Conservation (phyloP, 495 filamentous ascomycete species). For the Penicillium longicatenatum region DNA sequence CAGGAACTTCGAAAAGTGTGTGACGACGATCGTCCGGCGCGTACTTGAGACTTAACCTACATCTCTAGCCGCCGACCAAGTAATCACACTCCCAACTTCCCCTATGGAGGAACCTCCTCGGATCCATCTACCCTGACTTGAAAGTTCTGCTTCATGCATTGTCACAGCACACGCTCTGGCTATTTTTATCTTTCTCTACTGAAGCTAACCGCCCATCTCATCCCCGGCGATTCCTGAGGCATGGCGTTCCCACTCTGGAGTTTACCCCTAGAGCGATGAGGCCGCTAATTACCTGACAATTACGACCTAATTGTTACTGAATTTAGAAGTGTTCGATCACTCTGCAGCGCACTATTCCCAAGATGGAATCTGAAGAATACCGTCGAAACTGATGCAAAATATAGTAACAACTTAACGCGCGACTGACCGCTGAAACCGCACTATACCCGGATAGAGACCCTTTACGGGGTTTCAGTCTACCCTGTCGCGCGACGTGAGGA, state of each 20-base stretch:
- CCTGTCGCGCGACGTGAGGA: conserved; percentile 30
- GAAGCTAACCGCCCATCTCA: conserved; percentile 22
- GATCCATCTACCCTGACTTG: conserved; percentile 4
- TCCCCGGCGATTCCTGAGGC: conserved; percentile 25
- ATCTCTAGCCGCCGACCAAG: conserved; percentile 29
- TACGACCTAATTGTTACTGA: conserved; percentile 40
- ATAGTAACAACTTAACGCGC: conserved; percentile 51
- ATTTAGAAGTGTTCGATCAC: conserved; percentile 37
- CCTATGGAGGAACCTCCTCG: conserved; percentile 4
- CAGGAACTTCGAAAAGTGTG: neutral
- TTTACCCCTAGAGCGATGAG: conserved; percentile 5
- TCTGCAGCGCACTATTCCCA: conserved; percentile 31
- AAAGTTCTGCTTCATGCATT: conserved; percentile 9
- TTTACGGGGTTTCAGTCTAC: conserved; percentile 25
- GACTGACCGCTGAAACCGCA: conserved; percentile 45
- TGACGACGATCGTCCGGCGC: conserved; percentile 29
- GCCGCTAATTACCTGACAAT: conserved; percentile 31
- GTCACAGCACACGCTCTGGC: conserved; percentile 19
- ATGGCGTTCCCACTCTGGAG: conserved; percentile 14
- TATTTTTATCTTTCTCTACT: conserved; percentile 27
- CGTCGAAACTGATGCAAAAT: conserved; percentile 40
- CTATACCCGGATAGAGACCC: conserved; percentile 22
- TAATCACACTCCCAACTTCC: conserved; percentile 24
- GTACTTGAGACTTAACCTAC: conserved; percentile 26
- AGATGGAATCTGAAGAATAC: conserved; percentile 35